These are phyloP conservation scores for Carallia pectinifolia DNA, from an alignment of 345 rosid species.

Conservation along the genomic window DNA sequence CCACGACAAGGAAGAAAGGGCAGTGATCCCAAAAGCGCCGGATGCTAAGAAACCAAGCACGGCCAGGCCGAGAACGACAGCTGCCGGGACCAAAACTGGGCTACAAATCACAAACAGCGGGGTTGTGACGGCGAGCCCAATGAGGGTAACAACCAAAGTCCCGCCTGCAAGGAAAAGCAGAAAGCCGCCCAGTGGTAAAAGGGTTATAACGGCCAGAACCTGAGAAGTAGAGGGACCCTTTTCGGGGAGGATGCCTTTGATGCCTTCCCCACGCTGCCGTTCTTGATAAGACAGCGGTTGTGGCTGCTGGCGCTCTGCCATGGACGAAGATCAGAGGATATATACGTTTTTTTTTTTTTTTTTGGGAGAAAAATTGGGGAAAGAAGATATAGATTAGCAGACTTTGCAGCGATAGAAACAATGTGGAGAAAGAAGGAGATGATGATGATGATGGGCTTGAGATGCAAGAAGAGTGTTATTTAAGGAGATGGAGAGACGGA, in stretches of 20 bases:
- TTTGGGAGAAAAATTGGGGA: background rate
- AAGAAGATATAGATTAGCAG: no score
- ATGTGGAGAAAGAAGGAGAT: background rate
- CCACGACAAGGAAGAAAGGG: slow-evolving; percentile 59
- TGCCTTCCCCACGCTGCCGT: background rate
- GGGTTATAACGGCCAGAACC: slow-evolving; percentile 49
- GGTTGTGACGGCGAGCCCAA: slow-evolving; percentile 56
- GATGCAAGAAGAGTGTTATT: background rate
- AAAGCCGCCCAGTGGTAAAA: slow-evolving; percentile 56
- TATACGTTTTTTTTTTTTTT: background rate
- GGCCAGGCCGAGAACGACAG: slow-evolving; percentile 47
- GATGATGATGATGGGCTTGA: background rate
- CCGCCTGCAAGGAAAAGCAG: slow-evolving; percentile 67
- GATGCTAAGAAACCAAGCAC: slow-evolving; percentile 61
- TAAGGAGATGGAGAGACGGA: slow-evolving; percentile 2
- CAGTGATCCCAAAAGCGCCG: slow-evolving; percentile 69
- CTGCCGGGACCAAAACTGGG: slow-evolving; percentile 77
- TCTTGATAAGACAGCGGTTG: no score
- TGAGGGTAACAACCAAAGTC: slow-evolving; percentile 57
- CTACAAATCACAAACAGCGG: slow-evolving; percentile 71
- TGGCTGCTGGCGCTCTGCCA: slow-evolving; percentile 6
- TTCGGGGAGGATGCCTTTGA: background rate
- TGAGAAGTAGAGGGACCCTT: slow-evolving; percentile 35
- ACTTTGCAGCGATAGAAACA: no score
- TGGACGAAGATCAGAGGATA: background rate